These are phyloP conservation scores for Pulveroboletus sp. DNA, from an alignment of 1,284 basidiomycete genomes.

Conservation along the genomic window DNA sequence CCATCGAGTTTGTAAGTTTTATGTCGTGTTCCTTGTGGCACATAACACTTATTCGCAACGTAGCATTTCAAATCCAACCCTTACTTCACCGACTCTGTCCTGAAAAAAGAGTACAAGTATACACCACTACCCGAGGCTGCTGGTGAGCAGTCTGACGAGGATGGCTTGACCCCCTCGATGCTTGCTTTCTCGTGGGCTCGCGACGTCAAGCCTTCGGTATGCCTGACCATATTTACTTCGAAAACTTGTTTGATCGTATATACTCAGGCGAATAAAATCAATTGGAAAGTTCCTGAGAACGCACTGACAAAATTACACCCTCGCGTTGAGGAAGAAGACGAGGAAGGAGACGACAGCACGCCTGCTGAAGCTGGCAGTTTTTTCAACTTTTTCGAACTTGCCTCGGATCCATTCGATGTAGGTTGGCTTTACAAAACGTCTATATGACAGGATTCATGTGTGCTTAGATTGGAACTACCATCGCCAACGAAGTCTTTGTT, in stretches of 20 bases:
- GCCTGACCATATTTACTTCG: conserved; percentile 29
- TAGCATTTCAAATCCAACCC: conserved; percentile 84
- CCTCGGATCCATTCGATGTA: conserved; percentile 66
- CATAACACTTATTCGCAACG: conserved; percentile 14
- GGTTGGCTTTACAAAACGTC: conserved; percentile 33
- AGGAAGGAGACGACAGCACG: conserved; percentile 52
- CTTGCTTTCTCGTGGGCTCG: conserved; percentile 77
- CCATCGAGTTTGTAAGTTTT: conserved; percentile 74
- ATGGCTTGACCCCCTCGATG: conserved; percentile 74
- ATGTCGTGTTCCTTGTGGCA: conserved; percentile 6
- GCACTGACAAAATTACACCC: conserved; percentile 79
- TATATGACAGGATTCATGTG: conserved; percentile 13
- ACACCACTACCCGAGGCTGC: conserved; percentile 53
- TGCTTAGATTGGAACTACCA: conserved; percentile 63
- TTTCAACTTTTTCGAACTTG: conserved; percentile 83
- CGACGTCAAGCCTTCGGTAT: conserved; percentile 65
- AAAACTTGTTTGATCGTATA: not conserved
- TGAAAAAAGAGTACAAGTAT: conserved; percentile 81
- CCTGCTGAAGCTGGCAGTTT: conserved; percentile 76
- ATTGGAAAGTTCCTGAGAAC: conserved; percentile 81
- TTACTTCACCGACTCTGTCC: conserved; percentile 69
- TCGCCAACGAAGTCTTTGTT: conserved; percentile 76
- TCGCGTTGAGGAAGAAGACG: conserved; percentile 52
- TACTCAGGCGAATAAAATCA: conserved; percentile 60
- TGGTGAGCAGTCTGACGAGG: conserved; percentile 60